Evolutionary conservation across 1,139 yeast species (phyloP).

Genomic region (Nakaseomyces kungkrabaensis): DNA sequence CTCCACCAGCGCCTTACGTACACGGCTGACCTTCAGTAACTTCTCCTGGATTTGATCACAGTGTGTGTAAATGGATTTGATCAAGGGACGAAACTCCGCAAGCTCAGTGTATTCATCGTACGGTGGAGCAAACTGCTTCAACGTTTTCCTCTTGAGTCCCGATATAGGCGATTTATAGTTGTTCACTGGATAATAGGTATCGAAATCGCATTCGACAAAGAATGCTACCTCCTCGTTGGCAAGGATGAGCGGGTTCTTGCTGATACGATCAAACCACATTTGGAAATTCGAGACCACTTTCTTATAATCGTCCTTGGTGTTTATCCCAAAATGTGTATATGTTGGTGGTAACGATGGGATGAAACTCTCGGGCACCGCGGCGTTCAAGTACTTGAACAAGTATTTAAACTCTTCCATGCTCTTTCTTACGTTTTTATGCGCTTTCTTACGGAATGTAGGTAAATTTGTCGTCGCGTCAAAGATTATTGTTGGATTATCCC

Average conservation of each 20-base stretch:
- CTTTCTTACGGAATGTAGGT: slow-evolving; percentile 64
- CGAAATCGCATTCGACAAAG: slow-evolving; percentile 83
- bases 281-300: slow-evolving; percentile 57
- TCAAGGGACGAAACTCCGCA: slow-evolving; percentile 76
- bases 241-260: slow-evolving; percentile 64
- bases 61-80: slow-evolving; percentile 62
- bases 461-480: slow-evolving; percentile 42
- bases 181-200: slow-evolving; percentile 56
- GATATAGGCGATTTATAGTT: slow-evolving; percentile 51
- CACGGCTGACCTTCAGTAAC: slow-evolving; percentile 45
- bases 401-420: slow-evolving; percentile 69
- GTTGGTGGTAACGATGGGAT: slow-evolving; percentile 81
- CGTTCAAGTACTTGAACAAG: slow-evolving; percentile 66
- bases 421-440: slow-evolving; percentile 68
- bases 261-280: slow-evolving; percentile 75
- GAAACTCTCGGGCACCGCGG: slow-evolving; percentile 83
- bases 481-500: slow-evolving; percentile 32
- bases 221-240: slow-evolving; percentile 83
- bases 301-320: slow-evolving; percentile 69
- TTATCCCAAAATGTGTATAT: slow-evolving; percentile 66
- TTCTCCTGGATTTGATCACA: slow-evolving; percentile 48
- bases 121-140: slow-evolving; percentile 87
- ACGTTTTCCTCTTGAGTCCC: slow-evolving; percentile 76
- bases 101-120: slow-evolving; percentile 76
- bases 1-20: slow-evolving; percentile 47